Base-by-base conservation (phyloP, 2,329 filamentous ascomycete genomes). In the Aspergillus viridinutans region DNA sequence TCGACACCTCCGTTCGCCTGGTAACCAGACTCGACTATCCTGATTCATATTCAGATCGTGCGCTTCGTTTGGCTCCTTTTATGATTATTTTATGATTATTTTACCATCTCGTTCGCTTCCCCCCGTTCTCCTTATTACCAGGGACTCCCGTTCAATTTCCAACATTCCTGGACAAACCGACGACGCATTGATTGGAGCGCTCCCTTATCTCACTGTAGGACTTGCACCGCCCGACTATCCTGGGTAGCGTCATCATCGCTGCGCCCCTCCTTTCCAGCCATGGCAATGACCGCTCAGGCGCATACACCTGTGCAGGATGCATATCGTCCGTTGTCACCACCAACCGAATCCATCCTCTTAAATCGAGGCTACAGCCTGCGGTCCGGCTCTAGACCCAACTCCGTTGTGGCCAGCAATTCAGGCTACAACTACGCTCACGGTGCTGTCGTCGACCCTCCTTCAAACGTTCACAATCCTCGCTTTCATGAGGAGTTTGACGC, bases 401-500 rank as follows among this genome's bases (percentile, higher is more conserved):
- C 77, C 50, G 76, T 73, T 56, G 65, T 71, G 50, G 75, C 72
- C 52, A 65, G 62, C 53, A 65, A 62, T 40, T 69, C 73, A 21
- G 68, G 72, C 51, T 72, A 74, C 58, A 74, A 75, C 40, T 70
- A 72, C 53, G 56, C 64, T 45, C 71, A 72, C 56, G 69, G 68
- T 51, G 68, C 67, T 32, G 59, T 67, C 38, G 64, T 67, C 21
- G 70, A 75, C 12, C 61, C 69, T 9, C 64, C 72, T 4, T 61
- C 69, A 14, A 57, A 72, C 48, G 62, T 69, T 42, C 73, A 76
- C 47, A 69, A 71, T 51, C 69, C 67, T 51, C 73, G 73, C 20
- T 73, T 75, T 28, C 72, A 73, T 57, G 74, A 78, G 60, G 74
- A 76, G 17, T 64, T 74, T 35, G 72, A 74, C 57, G 59, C 63